Conservation (phyloP, 1,139 yeast genomes). For the Casaregolazyma suthepensis region DNA sequence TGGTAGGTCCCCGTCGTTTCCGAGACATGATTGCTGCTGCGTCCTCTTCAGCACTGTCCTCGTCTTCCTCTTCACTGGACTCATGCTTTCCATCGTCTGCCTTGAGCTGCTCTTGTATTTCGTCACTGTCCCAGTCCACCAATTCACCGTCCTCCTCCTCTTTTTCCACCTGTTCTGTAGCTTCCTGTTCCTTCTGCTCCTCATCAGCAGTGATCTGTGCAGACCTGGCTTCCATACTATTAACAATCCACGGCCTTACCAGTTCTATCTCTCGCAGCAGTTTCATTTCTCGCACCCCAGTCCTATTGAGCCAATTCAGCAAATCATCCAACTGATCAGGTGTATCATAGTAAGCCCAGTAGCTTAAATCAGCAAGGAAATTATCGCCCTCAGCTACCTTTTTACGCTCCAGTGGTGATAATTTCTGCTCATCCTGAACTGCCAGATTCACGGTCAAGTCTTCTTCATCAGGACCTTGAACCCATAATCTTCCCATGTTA, state of each 20-base stretch:
- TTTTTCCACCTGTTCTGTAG: constrained; percentile 20
- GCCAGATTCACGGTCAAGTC: constrained; percentile 45
- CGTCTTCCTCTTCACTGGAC: constrained; percentile 11
- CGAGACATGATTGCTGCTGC: constrained; percentile 30
- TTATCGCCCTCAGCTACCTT: constrained; percentile 65
- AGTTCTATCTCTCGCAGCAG: constrained; percentile 54
- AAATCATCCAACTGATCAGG: constrained; percentile 54
- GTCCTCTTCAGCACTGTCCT: constrained; percentile 22
- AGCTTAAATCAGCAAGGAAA: constrained; percentile 47
- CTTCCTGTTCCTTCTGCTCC: constrained; percentile 22
- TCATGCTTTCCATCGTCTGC: constrained; percentile 10
- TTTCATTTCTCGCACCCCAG: constrained; percentile 70
- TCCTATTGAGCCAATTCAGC: constrained; percentile 61
- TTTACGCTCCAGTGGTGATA: constrained; percentile 33
- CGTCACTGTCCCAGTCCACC: constrained; percentile 13
- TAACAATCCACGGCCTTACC: constrained; percentile 45
- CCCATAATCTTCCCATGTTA: constrained; percentile 84
- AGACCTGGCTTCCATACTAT: constrained; percentile 55
- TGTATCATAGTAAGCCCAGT: constrained; percentile 70
- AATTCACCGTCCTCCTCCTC: constrained; percentile 16
- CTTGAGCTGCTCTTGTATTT: constrained; percentile 13
- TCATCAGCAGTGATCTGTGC: constrained; percentile 36
- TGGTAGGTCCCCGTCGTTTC: constrained; percentile 14
- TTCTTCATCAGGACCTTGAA: constrained; percentile 80
- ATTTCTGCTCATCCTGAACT: constrained; percentile 19